A percentile compares a stretch with the other conserved stretches of the same genome.
These are phyloP conservation scores for Amphicarpaea edgeworthii DNA, from an alignment of 306 rosid species.

Conservation along the genomic window DNA sequence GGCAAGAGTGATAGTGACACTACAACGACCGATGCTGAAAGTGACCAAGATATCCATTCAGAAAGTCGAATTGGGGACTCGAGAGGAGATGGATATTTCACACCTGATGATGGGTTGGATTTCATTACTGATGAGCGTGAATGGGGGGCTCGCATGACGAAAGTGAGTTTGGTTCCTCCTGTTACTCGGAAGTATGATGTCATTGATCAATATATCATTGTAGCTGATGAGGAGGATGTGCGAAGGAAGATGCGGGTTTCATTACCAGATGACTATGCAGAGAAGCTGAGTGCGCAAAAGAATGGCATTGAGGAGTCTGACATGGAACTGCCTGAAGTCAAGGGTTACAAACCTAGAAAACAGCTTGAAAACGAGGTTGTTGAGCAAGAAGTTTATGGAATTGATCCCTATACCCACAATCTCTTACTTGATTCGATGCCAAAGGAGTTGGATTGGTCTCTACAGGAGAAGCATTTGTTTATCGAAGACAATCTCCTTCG, in stretches of 20 bases:
- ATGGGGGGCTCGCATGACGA: slow-evolving; percentile 4
- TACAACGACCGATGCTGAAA: neutral
- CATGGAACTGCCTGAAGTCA: neutral
- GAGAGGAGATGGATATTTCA: neutral
- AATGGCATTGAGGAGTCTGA: slow-evolving; percentile 1
- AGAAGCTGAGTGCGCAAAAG: neutral
- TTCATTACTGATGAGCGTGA: neutral
- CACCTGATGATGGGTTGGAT: neutral
- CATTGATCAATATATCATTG: neutral
- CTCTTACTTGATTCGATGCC: neutral
- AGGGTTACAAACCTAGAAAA: neutral
- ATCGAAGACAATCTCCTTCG: neutral
- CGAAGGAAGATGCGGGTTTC: neutral
- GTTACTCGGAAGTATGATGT: neutral
- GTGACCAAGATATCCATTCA: neutral
- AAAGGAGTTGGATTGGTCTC: neutral
- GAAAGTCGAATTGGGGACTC: neutral
- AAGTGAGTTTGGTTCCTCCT: neutral
- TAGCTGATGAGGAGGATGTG: neutral
- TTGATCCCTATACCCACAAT: neutral
- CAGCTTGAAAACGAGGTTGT: neutral
- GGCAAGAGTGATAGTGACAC: neutral
- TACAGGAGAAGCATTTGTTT: neutral
- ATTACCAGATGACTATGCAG: neutral
- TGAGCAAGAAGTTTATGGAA: slow-evolving; percentile 1